These are phyloP conservation scores for Fragaria vesca DNA, from an alignment of 306 rosid genomes.

Conservation along the genomic window DNA sequence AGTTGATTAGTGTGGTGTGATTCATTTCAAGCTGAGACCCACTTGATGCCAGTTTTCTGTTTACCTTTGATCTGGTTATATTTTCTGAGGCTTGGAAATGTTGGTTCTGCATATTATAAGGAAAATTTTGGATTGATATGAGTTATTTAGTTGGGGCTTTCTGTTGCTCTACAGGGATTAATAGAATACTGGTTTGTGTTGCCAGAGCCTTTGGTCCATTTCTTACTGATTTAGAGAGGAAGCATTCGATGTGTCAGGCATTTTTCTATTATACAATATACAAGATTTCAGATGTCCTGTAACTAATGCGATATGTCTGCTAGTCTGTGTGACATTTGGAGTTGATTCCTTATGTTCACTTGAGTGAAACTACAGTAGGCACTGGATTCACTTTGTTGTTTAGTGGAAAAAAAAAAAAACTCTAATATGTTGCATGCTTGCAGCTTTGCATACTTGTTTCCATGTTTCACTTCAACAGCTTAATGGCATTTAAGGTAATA, in stretches of 20 bases:
- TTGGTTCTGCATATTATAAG: background rate
- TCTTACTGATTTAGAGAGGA: background rate
- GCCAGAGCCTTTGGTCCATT: background rate
- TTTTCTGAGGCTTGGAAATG: background rate
- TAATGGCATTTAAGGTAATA: background rate
- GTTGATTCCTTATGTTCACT: background rate
- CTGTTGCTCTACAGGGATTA: background rate
- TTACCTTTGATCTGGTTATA: background rate
- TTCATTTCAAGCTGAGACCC: background rate
- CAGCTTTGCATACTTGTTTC: background rate
- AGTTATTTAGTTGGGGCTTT: background rate
- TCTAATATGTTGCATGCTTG: background rate
- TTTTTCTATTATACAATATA: background rate
- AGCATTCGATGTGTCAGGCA: background rate
- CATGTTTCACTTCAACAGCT: constrained; percentile 3
- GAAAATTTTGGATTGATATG: background rate
- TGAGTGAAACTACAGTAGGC: background rate
- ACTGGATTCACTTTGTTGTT: background rate
- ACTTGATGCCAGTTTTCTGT: constrained; percentile 5
- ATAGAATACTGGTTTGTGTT: background rate
- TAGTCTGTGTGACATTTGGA: background rate
- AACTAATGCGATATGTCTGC: background rate
- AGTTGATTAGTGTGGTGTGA: background rate
- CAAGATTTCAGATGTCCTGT: background rate
- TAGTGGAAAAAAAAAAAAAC: background rate